These are phyloP conservation scores for Cydonia oblonga DNA, from an alignment of 331 rosid species.

Conservation along the genomic window DNA sequence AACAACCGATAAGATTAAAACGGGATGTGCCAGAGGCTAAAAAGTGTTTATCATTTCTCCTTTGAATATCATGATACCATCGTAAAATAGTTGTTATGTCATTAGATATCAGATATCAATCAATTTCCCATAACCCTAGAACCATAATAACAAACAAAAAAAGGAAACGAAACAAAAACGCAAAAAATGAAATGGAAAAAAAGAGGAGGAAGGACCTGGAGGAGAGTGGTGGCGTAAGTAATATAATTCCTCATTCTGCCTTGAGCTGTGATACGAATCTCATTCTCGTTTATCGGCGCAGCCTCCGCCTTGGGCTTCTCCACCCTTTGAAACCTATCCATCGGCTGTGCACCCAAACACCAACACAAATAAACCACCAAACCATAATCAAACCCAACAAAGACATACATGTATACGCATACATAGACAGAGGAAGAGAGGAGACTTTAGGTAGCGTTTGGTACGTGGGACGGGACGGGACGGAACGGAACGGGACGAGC, in stretches of 20 bases:
- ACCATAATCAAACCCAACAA: not conserved
- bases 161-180: not conserved
- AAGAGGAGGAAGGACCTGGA: conserved; percentile 28
- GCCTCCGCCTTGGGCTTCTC: conserved; percentile 57
- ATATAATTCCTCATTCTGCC: conserved; percentile 68
- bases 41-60: too few species aligned
- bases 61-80: too few species aligned
- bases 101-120: too few species aligned
- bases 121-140: too few species aligned
- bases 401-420: not conserved
- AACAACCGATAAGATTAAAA: not conserved
- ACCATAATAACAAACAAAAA: too few species aligned
- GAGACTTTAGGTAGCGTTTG: too few species aligned
- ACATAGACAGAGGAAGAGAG: not conserved
- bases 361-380: not conserved
- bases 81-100: too few species aligned
- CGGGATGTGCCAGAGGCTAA: not conserved
- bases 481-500: too few species aligned
- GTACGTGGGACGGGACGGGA: too few species aligned
- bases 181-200: not conserved
- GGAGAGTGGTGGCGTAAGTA: conserved; percentile 67
- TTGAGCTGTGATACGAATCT: conserved; percentile 51
- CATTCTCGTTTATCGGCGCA: conserved; percentile 41
- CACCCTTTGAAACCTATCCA: conserved; percentile 80
- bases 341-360: conserved; percentile 4